Evolutionary conservation across 2,329 filamentous ascomycete genomes (phyloP).

Genomic region (Thyridium curvatum): DNA sequence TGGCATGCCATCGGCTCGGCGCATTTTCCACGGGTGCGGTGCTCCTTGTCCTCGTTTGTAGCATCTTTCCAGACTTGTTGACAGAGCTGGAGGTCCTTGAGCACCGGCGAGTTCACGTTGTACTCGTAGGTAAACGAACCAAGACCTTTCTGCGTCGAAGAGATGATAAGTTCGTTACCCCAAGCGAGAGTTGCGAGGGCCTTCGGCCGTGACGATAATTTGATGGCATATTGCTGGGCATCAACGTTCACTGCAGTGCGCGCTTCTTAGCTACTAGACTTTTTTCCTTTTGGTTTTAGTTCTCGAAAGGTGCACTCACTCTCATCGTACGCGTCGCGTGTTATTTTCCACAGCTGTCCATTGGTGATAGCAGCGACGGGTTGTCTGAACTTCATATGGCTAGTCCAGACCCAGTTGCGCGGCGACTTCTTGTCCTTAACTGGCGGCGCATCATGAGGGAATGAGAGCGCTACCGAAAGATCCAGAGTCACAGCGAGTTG

Average conservation of each 20-base stretch:
- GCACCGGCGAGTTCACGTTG: background rate
- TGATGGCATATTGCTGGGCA: slow-evolving; percentile 1
- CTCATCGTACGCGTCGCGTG: slow-evolving; percentile 3
- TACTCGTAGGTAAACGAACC: slow-evolving; percentile 1
- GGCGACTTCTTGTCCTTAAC: too few relatives aligned
- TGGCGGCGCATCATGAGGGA: too few relatives aligned
- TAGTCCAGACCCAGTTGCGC: background rate
- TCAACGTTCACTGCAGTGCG: background rate
- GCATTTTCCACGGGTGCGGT: slow-evolving; percentile 1
- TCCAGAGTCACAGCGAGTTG: too few relatives aligned
- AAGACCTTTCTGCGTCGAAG: slow-evolving; percentile 3
- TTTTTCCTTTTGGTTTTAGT: too few relatives aligned
- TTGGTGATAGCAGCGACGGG: background rate
- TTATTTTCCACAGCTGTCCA: slow-evolving; percentile 3
- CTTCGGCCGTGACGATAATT: background rate
- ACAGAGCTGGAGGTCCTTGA: background rate
- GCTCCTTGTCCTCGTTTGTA: background rate
- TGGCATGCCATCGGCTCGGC: slow-evolving; percentile 5
- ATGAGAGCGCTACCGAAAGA: too few relatives aligned
- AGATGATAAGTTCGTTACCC: slow-evolving; percentile 4
- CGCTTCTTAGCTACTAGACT: too few relatives aligned
- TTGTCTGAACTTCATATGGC: background rate
- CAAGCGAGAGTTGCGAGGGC: slow-evolving; percentile 4
- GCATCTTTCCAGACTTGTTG: background rate
- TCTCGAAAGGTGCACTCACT: too few relatives aligned